Evolutionary conservation across 2,329 filamentous ascomycete species (phyloP).

Genomic region (Aspergillus eucalypticola): DNA sequence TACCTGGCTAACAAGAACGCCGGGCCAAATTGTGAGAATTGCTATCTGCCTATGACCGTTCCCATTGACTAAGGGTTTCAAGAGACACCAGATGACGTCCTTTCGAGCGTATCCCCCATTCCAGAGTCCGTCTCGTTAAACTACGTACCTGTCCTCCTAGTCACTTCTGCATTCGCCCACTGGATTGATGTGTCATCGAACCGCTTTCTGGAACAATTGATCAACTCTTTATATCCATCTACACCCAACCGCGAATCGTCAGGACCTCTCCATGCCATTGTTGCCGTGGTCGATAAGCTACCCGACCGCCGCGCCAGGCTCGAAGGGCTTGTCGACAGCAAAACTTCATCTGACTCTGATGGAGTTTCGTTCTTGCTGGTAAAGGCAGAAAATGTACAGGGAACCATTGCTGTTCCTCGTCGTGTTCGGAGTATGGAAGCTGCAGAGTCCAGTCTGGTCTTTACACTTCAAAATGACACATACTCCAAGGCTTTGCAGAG

Average conservation of each 20-base stretch:
- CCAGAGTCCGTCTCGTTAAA: slow-evolving; percentile 16
- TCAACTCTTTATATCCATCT: slow-evolving; percentile 29
- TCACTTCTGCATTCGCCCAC: slow-evolving; percentile 40
- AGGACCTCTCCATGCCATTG: slow-evolving; percentile 29
- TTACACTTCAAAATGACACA: slow-evolving; percentile 24
- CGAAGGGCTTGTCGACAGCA: neutral
- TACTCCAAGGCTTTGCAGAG: neutral
- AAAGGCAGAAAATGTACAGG: slow-evolving; percentile 27
- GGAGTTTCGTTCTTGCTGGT: slow-evolving; percentile 39
- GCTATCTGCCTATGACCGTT: neutral
- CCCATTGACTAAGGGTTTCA: slow-evolving; percentile 10
- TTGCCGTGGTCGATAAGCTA: slow-evolving; percentile 41
- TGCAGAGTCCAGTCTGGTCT: slow-evolving; percentile 36
- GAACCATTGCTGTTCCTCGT: slow-evolving; percentile 30
- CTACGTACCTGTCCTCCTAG: slow-evolving; percentile 37
- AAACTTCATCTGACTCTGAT: slow-evolving; percentile 26
- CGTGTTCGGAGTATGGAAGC: slow-evolving; percentile 31
- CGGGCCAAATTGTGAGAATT: slow-evolving; percentile 30
- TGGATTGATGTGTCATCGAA: slow-evolving; percentile 36
- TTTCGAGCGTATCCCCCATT: slow-evolving; percentile 28
- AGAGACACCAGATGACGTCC: slow-evolving; percentile 33
- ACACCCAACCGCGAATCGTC: slow-evolving; percentile 8
- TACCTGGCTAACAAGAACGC: slow-evolving; percentile 37
- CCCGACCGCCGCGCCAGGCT: slow-evolving; percentile 21
- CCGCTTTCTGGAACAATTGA: slow-evolving; percentile 33